Conservation (phyloP, 2,329 filamentous ascomycete genomes). For the Clarireedia homoeocarpa region DNA sequence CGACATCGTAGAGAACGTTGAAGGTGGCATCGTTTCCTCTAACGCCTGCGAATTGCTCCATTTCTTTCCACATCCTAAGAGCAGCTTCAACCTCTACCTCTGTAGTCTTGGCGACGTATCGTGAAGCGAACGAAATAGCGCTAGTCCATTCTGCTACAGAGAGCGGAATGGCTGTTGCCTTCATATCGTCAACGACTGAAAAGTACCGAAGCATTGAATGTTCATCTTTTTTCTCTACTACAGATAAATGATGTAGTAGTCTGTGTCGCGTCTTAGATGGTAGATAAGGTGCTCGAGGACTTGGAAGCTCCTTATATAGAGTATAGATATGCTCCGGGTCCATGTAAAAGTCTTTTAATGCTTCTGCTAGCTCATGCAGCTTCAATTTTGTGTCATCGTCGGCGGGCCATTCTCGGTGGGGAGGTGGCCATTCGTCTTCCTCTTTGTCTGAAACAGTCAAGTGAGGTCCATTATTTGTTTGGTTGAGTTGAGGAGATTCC, state of each 20-base stretch:
- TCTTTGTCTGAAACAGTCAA: slow-evolving; percentile 42
- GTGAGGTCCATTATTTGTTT: slow-evolving; percentile 40
- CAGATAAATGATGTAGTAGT: slow-evolving; percentile 26
- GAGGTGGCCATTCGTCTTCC: slow-evolving; percentile 36
- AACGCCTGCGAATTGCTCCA: slow-evolving; percentile 67
- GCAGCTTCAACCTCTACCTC: slow-evolving; percentile 57
- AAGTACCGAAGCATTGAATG: slow-evolving; percentile 74
- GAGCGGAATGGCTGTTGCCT: slow-evolving; percentile 62
- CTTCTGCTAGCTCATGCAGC: slow-evolving; percentile 19
- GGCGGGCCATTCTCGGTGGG: slow-evolving; percentile 25
- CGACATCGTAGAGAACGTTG: slow-evolving; percentile 85
- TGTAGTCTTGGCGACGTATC: slow-evolving; percentile 54
- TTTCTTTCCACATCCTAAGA: slow-evolving; percentile 76
- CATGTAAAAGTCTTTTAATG: slow-evolving; percentile 14
- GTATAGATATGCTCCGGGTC: slow-evolving; percentile 27
- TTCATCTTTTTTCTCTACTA: slow-evolving; percentile 28
- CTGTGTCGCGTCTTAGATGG: slow-evolving; percentile 21
- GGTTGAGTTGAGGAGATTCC: slow-evolving; percentile 45
- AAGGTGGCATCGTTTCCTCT: slow-evolving; percentile 73
- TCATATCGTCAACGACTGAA: slow-evolving; percentile 75
- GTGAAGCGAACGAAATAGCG: slow-evolving; percentile 71
- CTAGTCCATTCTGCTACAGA: slow-evolving; percentile 70
- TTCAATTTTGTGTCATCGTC: slow-evolving; percentile 21
- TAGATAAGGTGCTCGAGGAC: slow-evolving; percentile 28
- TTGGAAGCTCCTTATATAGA: slow-evolving; percentile 30